These are phyloP conservation scores for Irpex sp. DNA, from an alignment of 1,284 basidiomycete species.

Conservation along the genomic window DNA sequence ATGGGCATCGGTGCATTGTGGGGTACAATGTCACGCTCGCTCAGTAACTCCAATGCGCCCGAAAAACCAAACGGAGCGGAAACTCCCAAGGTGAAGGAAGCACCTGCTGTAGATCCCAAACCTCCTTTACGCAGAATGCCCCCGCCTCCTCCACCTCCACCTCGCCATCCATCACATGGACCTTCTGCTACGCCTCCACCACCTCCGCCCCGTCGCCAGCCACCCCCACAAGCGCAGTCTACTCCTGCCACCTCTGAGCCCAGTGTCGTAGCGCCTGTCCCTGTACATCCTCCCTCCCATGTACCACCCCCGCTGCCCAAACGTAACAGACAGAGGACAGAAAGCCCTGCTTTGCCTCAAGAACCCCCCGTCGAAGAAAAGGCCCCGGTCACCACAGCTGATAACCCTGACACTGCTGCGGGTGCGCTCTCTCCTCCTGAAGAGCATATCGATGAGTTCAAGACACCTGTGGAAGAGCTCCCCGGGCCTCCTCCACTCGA, in stretches of 20 bases:
- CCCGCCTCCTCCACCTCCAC: constrained; percentile 33
- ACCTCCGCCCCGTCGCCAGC: constrained; percentile 23
- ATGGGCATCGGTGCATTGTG: constrained; percentile 30
- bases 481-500: constrained; percentile 14
- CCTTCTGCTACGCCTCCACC: constrained; percentile 15
- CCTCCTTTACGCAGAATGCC: constrained; percentile 21
- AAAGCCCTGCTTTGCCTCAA: neutral
- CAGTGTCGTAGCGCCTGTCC: neutral
- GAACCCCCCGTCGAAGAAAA: neutral
- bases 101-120: constrained; percentile 7
- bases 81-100: neutral
- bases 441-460: constrained; percentile 26
- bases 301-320: constrained; percentile 23
- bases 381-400: neutral
- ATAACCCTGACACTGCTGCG: neutral
- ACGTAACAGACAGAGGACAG: constrained; percentile 18
- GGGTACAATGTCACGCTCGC: constrained; percentile 30
- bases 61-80: constrained; percentile 7
- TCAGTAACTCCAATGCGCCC: constrained; percentile 19
- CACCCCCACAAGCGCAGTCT: neutral
- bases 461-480: constrained; percentile 31
- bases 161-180: constrained; percentile 30
- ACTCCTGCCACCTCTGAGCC: neutral
- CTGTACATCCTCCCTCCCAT: neutral
- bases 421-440: constrained; percentile 12